Conservation (phyloP, 768 basidiomycete genomes). For the Termitomyces heimii region DNA sequence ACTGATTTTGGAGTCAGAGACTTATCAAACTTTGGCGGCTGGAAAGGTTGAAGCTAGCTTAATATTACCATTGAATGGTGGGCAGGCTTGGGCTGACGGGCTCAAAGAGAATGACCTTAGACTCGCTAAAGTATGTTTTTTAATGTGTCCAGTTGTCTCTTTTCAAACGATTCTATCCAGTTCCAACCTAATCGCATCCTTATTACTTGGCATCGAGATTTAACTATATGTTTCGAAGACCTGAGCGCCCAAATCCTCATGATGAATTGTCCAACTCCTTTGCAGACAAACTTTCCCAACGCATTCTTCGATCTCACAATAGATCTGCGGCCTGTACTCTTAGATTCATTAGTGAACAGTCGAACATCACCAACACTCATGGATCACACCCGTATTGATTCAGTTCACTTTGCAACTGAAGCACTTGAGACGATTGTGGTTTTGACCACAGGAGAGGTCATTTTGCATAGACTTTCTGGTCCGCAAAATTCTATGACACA, state of each 20-base stretch:
- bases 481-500: constrained; percentile 12
- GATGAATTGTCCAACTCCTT: constrained; percentile 35
- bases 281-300: constrained; percentile 62
- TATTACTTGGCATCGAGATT: constrained; percentile 56
- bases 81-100: constrained; percentile 53
- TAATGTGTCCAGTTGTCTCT: neutral
- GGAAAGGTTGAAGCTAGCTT: constrained; percentile 15
- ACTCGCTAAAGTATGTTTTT: constrained; percentile 44
- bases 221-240: constrained; percentile 69
- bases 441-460: constrained; percentile 48
- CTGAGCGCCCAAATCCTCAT: constrained; percentile 63
- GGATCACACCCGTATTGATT: constrained; percentile 30
- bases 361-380: constrained; percentile 19
- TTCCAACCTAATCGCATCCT: constrained; percentile 61
- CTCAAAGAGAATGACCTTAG: constrained; percentile 42
- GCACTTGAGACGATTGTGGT: constrained; percentile 53
- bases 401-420: constrained; percentile 45
- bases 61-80: constrained; percentile 40
- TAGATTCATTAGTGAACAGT: constrained; percentile 32
- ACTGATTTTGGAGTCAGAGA: constrained; percentile 38
- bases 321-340: constrained; percentile 44
- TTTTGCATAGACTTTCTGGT: constrained; percentile 39
- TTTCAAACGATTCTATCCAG: constrained; percentile 21
- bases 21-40: constrained; percentile 35
- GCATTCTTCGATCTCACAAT: constrained; percentile 57